phyloP scores from a whole-genome alignment of 768 basidiomycete species.

The Boletus reticuloceps region DNA sequence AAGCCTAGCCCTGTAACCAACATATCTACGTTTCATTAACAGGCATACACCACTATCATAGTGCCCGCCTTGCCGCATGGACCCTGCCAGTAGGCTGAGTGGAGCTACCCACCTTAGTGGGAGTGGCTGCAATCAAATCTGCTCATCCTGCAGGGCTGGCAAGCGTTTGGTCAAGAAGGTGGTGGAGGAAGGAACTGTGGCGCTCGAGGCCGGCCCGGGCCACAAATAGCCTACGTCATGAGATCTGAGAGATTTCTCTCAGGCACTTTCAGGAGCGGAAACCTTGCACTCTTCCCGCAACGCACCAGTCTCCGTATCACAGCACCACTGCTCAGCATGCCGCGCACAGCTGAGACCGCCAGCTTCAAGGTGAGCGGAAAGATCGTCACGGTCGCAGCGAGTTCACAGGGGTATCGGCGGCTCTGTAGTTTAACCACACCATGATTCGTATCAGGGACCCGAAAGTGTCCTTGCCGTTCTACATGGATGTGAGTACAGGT shows the following conservation, averaged over 20 bases:
- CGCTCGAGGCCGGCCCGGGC: neutral
- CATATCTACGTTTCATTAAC: no score
- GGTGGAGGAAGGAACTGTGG: no score
- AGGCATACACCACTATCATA: no score
- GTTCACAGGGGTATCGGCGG: neutral
- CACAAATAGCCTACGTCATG: constrained; percentile 13
- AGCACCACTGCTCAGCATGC: constrained; percentile 41
- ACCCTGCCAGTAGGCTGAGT: no score
- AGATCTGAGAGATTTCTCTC: constrained; percentile 1
- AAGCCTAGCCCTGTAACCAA: no score
- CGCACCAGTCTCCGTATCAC: constrained; percentile 7
- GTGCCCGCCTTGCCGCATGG: no score
- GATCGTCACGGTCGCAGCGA: neutral
- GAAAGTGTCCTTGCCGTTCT: constrained; percentile 76
- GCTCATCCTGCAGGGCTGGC: no score
- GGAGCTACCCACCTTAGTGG: constrained; percentile 55
- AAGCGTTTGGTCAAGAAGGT: no score
- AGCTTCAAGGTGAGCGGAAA: constrained; percentile 50
- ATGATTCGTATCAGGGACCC: constrained; percentile 91
- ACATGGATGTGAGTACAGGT: constrained; percentile 54
- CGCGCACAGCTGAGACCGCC: constrained; percentile 61
- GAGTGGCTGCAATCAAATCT: no score
- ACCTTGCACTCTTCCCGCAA: neutral
- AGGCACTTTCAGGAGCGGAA: constrained; percentile 1
- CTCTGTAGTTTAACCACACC: constrained; percentile 72